Percentiles rank a stretch among this genome's conserved stretches.
These are phyloP conservation scores for Venturia carpophila DNA, from an alignment of 2,329 filamentous ascomycete species.

Conservation along the genomic window DNA sequence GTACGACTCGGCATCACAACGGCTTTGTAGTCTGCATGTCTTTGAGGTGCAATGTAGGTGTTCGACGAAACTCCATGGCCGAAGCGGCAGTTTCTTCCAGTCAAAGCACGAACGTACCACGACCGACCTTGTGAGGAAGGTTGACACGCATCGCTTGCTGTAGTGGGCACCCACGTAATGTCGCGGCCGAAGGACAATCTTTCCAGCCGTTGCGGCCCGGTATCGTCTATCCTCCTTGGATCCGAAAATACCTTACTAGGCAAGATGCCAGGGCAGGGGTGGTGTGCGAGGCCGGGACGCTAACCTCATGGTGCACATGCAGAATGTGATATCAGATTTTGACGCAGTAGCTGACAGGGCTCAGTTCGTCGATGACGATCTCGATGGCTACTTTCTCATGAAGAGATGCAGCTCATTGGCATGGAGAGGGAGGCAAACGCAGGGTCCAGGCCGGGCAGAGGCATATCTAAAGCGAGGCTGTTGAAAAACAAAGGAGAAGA, in stretches of 20 bases:
- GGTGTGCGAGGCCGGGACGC: neutral
- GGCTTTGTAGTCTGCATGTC: neutral
- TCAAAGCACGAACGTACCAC: constrained; percentile 10
- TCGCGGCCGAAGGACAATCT: too few relatives aligned
- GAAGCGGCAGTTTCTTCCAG: constrained; percentile 3
- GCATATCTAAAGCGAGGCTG: neutral
- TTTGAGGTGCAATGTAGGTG: neutral
- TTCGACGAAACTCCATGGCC: neutral
- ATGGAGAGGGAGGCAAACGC: neutral
- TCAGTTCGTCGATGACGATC: neutral
- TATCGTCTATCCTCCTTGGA: neutral
- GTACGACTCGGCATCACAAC: neutral
- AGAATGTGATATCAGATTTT: constrained; percentile 6
- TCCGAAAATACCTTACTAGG: neutral
- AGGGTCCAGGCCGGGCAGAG: constrained; percentile 1
- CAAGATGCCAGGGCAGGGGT: neutral
- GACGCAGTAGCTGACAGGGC: neutral
- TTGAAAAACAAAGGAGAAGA: neutral
- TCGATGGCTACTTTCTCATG: neutral
- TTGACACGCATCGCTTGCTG: neutral
- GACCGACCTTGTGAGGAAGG: neutral
- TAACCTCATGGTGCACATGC: neutral
- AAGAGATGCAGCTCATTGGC: neutral
- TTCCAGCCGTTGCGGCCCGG: too few relatives aligned
- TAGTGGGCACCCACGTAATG: too few relatives aligned